Percentiles rank a stretch among this genome's conserved stretches.
Conservation (phyloP, 495 filamentous ascomycete genomes). For the Tuber brumale region DNA sequence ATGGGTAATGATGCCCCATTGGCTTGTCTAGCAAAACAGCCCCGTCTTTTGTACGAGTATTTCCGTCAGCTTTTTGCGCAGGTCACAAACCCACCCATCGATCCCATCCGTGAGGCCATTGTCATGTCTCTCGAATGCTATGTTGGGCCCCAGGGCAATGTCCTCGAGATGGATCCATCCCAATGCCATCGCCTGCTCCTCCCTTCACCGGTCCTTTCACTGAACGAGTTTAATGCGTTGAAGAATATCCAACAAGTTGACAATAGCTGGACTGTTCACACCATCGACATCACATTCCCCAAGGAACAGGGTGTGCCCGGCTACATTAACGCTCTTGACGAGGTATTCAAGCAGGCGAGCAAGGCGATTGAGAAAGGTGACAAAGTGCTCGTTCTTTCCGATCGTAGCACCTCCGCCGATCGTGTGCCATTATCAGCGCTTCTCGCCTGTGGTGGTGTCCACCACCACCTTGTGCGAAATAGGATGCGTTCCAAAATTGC, state of each 20-base stretch:
- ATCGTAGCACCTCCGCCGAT: constrained; percentile 76
- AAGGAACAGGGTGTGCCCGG: constrained; percentile 78
- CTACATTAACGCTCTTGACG: constrained; percentile 82
- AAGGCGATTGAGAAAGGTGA: constrained; percentile 79
- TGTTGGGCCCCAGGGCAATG: constrained; percentile 93
- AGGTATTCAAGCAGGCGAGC: constrained; percentile 79
- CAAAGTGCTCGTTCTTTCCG: constrained; percentile 83
- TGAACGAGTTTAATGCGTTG: constrained; percentile 85
- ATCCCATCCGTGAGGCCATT: constrained; percentile 95
- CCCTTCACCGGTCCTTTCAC: constrained; percentile 83
- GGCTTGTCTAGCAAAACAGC: constrained; percentile 82
- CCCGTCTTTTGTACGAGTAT: constrained; percentile 91
- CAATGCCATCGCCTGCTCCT: constrained; percentile 85
- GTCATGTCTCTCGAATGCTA: constrained; percentile 99
- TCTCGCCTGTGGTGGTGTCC: constrained; percentile 87
- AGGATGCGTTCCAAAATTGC: constrained; percentile 91
- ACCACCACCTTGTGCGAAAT: constrained; percentile 95
- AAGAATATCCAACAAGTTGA: constrained; percentile 70
- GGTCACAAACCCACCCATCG: constrained; percentile 98
- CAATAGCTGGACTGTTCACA: constrained; percentile 80
- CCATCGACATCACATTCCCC: constrained; percentile 94
- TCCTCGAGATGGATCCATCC: constrained; percentile 86
- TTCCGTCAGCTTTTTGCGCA: constrained; percentile 98
- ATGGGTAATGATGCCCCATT: constrained; percentile 99
- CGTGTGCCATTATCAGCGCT: constrained; percentile 84